These are phyloP conservation scores for Quercus lobata DNA, from an alignment of 331 rosid species.

Conservation along the genomic window DNA sequence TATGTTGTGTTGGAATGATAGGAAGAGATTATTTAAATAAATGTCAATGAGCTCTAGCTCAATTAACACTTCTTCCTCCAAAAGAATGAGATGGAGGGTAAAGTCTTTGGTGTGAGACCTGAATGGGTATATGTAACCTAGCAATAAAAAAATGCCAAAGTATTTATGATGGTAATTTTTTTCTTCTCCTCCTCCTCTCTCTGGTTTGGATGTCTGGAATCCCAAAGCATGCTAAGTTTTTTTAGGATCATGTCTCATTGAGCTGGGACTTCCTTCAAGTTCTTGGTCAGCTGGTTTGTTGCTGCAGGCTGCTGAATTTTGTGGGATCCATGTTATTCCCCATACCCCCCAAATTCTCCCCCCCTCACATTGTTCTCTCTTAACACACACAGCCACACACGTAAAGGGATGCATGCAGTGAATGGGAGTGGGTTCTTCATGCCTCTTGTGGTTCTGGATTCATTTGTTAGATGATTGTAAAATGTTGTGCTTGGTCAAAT, in stretches of 20 bases:
- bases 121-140: too few relatives aligned
- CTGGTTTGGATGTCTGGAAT: constrained; percentile 1
- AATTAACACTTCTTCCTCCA: not conserved
- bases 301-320: not conserved
- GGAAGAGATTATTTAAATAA: not conserved
- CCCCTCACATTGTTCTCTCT: too few relatives aligned
- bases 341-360: too few relatives aligned
- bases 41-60: not conserved
- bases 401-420: too few relatives aligned
- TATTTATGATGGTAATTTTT: not conserved
- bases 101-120: too few relatives aligned
- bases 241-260: not conserved
- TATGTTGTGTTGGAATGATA: not conserved
- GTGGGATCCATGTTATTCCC: too few relatives aligned
- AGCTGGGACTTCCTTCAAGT: not conserved
- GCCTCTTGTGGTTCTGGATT: too few relatives aligned
- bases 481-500: too few relatives aligned
- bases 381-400: too few relatives aligned
- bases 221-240: not conserved
- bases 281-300: not conserved
- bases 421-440: too few relatives aligned
- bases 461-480: too few relatives aligned
- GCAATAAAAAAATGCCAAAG: not conserved
- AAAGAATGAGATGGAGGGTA: not conserved
- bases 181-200: constrained; percentile 1